Evolutionary conservation across 768 basidiomycete species (phyloP).

Genomic region (Amanita rubescens): DNA sequence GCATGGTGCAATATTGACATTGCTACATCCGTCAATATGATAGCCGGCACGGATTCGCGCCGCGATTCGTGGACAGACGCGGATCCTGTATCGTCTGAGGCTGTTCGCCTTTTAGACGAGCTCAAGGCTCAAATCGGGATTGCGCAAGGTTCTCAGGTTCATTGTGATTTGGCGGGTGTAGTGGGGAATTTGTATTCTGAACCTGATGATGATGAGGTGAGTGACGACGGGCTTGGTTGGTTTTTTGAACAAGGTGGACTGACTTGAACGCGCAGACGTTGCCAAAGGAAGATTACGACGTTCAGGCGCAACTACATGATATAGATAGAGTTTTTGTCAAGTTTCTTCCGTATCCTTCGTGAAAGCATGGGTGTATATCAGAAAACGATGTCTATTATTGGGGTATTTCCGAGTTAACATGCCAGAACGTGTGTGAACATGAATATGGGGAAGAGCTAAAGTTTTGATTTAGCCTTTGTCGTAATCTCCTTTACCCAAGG

Average conservation of each 20-base stretch:
- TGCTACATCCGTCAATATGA: neutral
- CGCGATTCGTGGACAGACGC: slow-evolving; percentile 1
- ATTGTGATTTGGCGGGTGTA: too few relatives aligned
- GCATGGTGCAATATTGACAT: slow-evolving; percentile 5
- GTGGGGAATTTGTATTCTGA: neutral
- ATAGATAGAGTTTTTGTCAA: slow-evolving; percentile 1
- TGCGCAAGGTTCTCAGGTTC: neutral
- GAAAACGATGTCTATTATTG: neutral
- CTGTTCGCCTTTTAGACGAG: neutral
- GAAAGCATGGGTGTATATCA: neutral
- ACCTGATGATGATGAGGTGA: neutral
- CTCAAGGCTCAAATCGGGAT: slow-evolving; percentile 2
- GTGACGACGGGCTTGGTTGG: too few relatives aligned
- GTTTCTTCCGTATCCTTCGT: neutral
- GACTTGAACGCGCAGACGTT: too few relatives aligned
- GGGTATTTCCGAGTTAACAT: too few relatives aligned
- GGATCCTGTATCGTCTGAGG: neutral
- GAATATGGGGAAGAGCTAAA: neutral
- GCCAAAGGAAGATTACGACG: neutral
- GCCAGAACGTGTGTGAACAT: too few relatives aligned
- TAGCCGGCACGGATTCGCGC: neutral
- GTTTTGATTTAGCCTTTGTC: slow-evolving; percentile 9
- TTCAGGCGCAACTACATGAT: neutral
- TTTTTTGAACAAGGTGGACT: too few relatives aligned
- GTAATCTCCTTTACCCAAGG: slow-evolving; percentile 19